Evolutionary conservation across 1,284 basidiomycete genomes (phyloP).

Genomic region (Ceratobasidium sp.): DNA sequence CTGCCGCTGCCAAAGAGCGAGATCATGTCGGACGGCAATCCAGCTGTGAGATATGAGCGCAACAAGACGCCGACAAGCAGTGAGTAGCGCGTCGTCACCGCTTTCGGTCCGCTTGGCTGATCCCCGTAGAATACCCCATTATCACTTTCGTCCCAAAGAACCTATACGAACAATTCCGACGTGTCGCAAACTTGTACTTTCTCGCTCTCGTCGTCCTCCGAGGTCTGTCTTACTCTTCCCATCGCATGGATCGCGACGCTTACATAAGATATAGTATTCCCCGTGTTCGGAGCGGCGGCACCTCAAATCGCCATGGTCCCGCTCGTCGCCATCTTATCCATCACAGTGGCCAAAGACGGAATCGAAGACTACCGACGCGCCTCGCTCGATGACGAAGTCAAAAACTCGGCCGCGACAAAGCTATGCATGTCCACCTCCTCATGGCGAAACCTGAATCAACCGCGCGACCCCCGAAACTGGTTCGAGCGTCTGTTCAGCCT

Average conservation of each 20-base stretch:
- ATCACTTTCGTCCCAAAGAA: constrained; percentile 96
- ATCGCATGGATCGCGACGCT: too few relatives aligned
- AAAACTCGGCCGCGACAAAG: constrained; percentile 89
- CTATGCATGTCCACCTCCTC: constrained; percentile 68
- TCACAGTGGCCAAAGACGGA: constrained; percentile 95
- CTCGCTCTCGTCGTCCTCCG: constrained; percentile 86
- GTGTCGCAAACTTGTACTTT: constrained; percentile 96
- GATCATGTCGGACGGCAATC: constrained; percentile 81
- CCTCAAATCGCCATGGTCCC: constrained; percentile 90
- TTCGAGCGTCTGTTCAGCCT: constrained; percentile 79
- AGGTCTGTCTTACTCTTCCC: constrained; percentile 62
- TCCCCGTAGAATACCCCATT: constrained; percentile 83
- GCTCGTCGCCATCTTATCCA: constrained; percentile 86
- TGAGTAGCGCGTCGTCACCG: constrained; percentile 62
- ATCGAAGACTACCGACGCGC: constrained; percentile 95
- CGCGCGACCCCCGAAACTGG: constrained; percentile 81
- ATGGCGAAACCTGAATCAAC: constrained; percentile 93
- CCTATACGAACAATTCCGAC: constrained; percentile 89
- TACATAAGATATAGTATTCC: constrained; percentile 73
- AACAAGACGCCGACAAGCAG: constrained; percentile 97
- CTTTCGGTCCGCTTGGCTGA: not conserved
- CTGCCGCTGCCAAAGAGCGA: constrained; percentile 74
- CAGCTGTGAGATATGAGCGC: constrained; percentile 80
- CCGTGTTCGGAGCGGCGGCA: constrained; percentile 90
- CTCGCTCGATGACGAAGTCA: constrained; percentile 89